phyloP scores from a whole-genome alignment of 129 eudicot species.

The Saposhnikovia divaricata region DNA sequence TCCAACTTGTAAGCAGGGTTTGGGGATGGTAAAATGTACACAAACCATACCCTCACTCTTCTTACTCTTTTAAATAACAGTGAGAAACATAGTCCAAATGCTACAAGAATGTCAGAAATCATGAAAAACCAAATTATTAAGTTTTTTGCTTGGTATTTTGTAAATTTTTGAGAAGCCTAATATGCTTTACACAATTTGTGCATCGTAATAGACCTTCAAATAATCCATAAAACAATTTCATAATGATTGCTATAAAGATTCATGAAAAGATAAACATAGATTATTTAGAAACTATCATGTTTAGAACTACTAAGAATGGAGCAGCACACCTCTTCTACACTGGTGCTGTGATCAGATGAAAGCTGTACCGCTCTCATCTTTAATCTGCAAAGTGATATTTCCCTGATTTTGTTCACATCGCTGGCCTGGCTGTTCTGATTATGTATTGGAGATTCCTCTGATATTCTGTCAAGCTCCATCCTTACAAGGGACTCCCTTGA shows the following conservation, averaged over 20 bases:
- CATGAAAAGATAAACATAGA: not conserved
- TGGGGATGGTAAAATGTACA: not conserved
- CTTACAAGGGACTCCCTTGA: conserved; percentile 17
- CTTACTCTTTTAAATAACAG: not conserved
- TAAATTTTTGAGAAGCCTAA: not conserved
- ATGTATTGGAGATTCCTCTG: conserved; percentile 21
- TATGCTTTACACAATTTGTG: not conserved
- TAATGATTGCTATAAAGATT: not conserved
- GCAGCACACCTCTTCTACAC: conserved; percentile 16
- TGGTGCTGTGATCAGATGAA: conserved; percentile 17
- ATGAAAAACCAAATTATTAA: not conserved
- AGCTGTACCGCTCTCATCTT: conserved; percentile 17
- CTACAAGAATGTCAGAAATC: not conserved
- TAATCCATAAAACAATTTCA: not conserved
- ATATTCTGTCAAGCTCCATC: conserved; percentile 21
- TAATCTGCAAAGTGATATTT: conserved; percentile 18
- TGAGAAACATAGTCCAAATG: not conserved
- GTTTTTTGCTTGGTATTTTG: not conserved
- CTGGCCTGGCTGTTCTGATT: conserved; percentile 8
- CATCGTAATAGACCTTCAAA: not conserved
- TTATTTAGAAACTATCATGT: not conserved
- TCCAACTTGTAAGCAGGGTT: not conserved
- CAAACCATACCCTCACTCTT: not conserved
- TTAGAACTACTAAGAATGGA: not conserved
- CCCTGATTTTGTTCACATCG: conserved; percentile 15